phyloP scores from a whole-genome alignment of 495 filamentous ascomycete species.

The Talaromyces wortmannii region DNA sequence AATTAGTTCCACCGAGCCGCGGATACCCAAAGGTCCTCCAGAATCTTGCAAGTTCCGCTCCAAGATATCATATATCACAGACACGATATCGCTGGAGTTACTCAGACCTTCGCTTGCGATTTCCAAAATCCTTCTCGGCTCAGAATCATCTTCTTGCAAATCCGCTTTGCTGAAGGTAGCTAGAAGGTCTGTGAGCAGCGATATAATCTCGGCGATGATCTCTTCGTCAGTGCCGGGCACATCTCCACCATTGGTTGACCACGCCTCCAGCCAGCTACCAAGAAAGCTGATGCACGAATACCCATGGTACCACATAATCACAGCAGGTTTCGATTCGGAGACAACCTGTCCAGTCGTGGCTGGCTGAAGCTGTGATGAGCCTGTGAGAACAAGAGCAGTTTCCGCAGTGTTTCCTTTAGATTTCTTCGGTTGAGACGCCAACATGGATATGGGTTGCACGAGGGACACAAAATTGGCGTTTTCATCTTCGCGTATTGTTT shows the following conservation, averaged over 20 bases:
- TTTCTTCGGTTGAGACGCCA: slow-evolving; percentile 16
- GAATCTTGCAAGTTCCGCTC: slow-evolving; percentile 66
- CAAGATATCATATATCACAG: slow-evolving; percentile 75
- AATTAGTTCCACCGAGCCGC: slow-evolving; percentile 51
- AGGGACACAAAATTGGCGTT: slow-evolving; percentile 58
- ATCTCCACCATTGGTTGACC: slow-evolving; percentile 32
- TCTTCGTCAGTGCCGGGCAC: slow-evolving; percentile 33
- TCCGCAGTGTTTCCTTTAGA: slow-evolving; percentile 11
- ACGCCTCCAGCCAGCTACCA: slow-evolving; percentile 63
- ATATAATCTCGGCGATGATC: slow-evolving; percentile 55
- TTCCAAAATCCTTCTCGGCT: slow-evolving; percentile 52
- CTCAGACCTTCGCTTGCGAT: slow-evolving; percentile 68
- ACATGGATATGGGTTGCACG: slow-evolving; percentile 32
- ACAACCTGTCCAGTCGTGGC: slow-evolving; percentile 66
- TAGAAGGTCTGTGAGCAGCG: slow-evolving; percentile 52
- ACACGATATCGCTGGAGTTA: slow-evolving; percentile 68
- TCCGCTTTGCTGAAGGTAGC: slow-evolving; percentile 19
- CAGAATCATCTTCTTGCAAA: slow-evolving; percentile 15
- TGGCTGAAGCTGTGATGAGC: slow-evolving; percentile 41
- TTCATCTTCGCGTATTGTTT: slow-evolving; percentile 74
- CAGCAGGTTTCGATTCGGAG: slow-evolving; percentile 55
- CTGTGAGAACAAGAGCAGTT: slow-evolving; percentile 31
- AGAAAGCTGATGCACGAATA: slow-evolving; percentile 76
- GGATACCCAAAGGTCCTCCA: slow-evolving; percentile 42
- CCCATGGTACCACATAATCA: slow-evolving; percentile 61